Base-by-base conservation (phyloP, 2,329 filamentous ascomycete genomes). In the Leptographium wingfieldii region DNA sequence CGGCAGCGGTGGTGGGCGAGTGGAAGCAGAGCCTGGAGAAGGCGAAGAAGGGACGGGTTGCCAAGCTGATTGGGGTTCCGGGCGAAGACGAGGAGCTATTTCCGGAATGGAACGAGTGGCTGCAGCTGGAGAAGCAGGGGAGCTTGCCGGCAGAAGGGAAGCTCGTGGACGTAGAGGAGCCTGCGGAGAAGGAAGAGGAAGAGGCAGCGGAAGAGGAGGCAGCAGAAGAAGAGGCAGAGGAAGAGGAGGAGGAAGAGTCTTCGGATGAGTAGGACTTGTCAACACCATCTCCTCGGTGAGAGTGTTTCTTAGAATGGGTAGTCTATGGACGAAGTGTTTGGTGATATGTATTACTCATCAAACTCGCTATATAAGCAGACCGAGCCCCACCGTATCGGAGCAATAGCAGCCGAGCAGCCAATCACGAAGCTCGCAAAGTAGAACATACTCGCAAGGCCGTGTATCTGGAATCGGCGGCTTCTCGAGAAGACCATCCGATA, bases 91-190 rank as follows among this genome's bases (percentile, higher is more conserved):
- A 87, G 49, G 92, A 95, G 3, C 80, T 99, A 66, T 99, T 99
- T 75, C 92, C 92, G 0, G 90, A 96, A 68, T 99, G 94, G 94
- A 88, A 96, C 5, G 87, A 94, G 72, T 96, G 90, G 77, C 70
- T 97, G 66, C 80, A 81, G 68, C 71, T 96, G 63, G 94, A 97
- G 76, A 82, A 80, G 61, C 85, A 91, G 67, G 87, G 88, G 0
- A 38, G 35, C 2, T 27, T 25, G 6, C 5, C 51, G 4, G 46
- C 9, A 7, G 54, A 12, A 12, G 53, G n/a, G 10, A 22, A 27
- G 25, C 40, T 27, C 29, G 43, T 40, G 29, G 38, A n/a, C 2
- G 38, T 49, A 1, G 40, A n/a, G 1, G 19, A 29, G 10, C n/a
- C 33, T 10, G 40, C 49, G 16, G 56, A 61, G 16, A 33, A 14